Evolutionary conservation across 345 rosid species (phyloP), one percentile per base, ranked within the genome.

Genomic region (Bruguiera parviflora): DNA sequence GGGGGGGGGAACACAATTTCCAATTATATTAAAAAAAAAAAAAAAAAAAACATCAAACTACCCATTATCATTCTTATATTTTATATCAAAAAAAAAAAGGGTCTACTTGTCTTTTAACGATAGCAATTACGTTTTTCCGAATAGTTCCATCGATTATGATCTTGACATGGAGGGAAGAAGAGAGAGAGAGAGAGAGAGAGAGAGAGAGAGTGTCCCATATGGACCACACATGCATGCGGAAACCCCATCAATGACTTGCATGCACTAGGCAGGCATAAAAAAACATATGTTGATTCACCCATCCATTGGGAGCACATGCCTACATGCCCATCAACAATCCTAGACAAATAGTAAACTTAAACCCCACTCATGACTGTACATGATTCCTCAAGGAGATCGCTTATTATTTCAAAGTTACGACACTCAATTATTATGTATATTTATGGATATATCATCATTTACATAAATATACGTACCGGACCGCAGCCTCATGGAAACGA

Each of bases 401-500:
- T 1, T 43, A 43, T 43, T 3, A 43, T 43, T 39, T 43, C 49
- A 3, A 13, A 13, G 49, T 43, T 13, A 10, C 16, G 5, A 8
- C 39, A 22, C 7, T 18, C 10, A 3, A 21, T 8, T 57, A 5
- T 33, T 33, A 33, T 6, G 8, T 6, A 3, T 25, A 4, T 57
- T 8, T 16, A 24, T 28, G 15, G 5, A 15, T n/a, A 39, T 43
- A 5, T 49, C 19, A 56, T 27, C 11, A 24, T 21, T 56, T 56
- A 29, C 29, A 24, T 6, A 53, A n/a, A 6, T 24, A 5, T 39
- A 75, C 86, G 10, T 65, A 92, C 96, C 91, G 85, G 70, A 86
- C 95, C 0, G 91, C 92, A 1, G 87, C 58, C 60, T 92, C 95
- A 0, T 81, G 64, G 71, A 92, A 92, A 29, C 94, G 92, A 24